Base-by-base conservation (phyloP, 1,284 basidiomycete genomes). In the Abortiporus biennis region DNA sequence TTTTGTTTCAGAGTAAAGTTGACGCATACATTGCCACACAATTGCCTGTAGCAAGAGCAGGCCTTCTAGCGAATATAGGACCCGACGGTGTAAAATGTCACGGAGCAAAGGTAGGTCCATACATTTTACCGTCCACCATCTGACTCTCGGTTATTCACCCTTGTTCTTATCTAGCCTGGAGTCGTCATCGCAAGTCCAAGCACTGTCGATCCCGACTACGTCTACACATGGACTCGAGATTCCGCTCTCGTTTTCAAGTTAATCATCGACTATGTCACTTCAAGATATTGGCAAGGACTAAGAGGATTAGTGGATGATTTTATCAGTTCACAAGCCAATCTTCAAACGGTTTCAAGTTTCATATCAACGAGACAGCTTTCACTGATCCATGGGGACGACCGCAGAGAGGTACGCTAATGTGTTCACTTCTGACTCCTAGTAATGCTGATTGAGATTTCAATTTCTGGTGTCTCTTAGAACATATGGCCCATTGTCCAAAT, bases 401-500 rank as follows among this genome's bases (percentile, higher is more conserved):
- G 38, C 85, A 86, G 55, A 69, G 79, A 45, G 77, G 75, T 29
- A 29, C 8, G 27, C 9, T 9, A 9, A 29, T 9, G 8, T 29
- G 27, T 29, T 8, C n/a, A 8, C 9, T n/a, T 8, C 27, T 19
- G 11, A 12, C 16, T 20, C 19, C 17, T 22, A 41, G 13, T 8
- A 12, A 6, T 5, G 13, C 19, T 6, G 19, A 32, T 13, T 16
- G 22, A 24, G 27, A 27, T 27, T 37, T 20, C 35, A n/a, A n/a
- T n/a, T n/a, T n/a, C n/a, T n/a, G n/a, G n/a, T n/a, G n/a, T n/a
- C n/a, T n/a, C n/a, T n/a, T n/a, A n/a, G 45, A 68, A 65, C 0
- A 64, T 87, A 41, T 87, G 84, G 85, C 81, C 85, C 2, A 65
- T 80, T 47, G 68, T 87, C 49, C 65, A 79, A 52, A 72, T 78